Conservation (phyloP, 2,329 filamentous ascomycete genomes). For the Trichoderma sp. region DNA sequence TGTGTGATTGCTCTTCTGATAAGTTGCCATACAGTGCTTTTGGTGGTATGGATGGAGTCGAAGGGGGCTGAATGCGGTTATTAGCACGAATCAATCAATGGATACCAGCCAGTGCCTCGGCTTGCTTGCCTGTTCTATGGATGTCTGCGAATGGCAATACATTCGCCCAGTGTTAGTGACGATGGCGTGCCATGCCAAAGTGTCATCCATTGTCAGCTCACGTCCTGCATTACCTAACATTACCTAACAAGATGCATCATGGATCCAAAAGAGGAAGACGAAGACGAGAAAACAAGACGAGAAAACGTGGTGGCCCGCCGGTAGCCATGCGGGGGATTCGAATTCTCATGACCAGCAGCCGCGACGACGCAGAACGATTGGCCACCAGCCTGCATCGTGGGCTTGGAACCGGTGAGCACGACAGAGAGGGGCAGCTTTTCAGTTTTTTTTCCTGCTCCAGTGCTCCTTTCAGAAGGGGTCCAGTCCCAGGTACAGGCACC, state of each 20-base stretch:
- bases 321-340: slow-evolving; percentile 13
- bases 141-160: background rate
- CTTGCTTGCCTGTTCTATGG: background rate
- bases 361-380: background rate
- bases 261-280: background rate
- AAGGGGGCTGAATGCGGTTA: background rate
- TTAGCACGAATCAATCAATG: background rate
- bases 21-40: background rate
- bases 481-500: slow-evolving; percentile 13
- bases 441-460: background rate
- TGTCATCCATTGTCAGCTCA: background rate
- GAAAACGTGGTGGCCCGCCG: slow-evolving; percentile 12
- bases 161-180: background rate
- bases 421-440: background rate
- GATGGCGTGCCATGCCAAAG: background rate
- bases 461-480: background rate
- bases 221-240: slow-evolving; percentile 11
- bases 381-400: background rate
- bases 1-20: background rate
- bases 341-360: slow-evolving; percentile 13
- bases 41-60: background rate
- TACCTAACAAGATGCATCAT: slow-evolving; percentile 9
- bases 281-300: background rate
- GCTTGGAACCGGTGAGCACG: slow-evolving; percentile 4
- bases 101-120: background rate